Evolutionary conservation across 1,284 basidiomycete genomes (phyloP), one percentile per base, ranked within the genome.

Genomic region (Anthracocystis panici-leucophaei): DNA sequence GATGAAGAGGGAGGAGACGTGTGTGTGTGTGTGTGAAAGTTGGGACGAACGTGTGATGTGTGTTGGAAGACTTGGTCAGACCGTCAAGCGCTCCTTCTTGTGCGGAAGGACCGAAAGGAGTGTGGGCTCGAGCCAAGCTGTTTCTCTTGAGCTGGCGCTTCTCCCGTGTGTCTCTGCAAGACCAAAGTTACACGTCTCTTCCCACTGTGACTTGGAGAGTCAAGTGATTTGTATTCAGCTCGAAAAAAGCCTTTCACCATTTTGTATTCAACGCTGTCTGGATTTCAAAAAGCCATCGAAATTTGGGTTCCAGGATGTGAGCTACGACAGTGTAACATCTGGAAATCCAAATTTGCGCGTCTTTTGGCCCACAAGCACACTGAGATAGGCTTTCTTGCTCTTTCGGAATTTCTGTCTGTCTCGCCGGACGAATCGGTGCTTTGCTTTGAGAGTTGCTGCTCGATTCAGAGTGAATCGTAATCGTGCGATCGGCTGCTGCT

Each of bases 121-220:
- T 6, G 33, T 31, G 31, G 35, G 51, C 51, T 52, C 51, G 51
- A 52, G 51, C 51, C 51, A 52, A 52, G 51, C 44, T 46, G 23
- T 35, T 20, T 16, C 14, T 51, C 18, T 29, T 49, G 35, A 38
- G 35, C 35, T 46, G 23, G 51, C 38, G 51, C 38, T 52, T 7
- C 35, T 52, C 51, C 51, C 51, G 21, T 40, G 31, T 9, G 5
- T 29, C 3, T 21, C 35, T 23, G 23, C 18, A 25, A 20, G 31
- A 11, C 10, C 5, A 25, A n/a, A 25, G 48, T 40, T 52, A 52
- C 51, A 52, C 51, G 51, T 52, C 51, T 51, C 20, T 21, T 33
- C n/a, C 31, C 33, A 11, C 33, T 33, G n/a, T 33, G 33, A 11
- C 33, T 35, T 35, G 29, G n/a, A 16, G 25, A 2, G 27, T 25